phyloP scores from a whole-genome alignment of 1,284 basidiomycete genomes.

The Ganoderma meredithae region DNA sequence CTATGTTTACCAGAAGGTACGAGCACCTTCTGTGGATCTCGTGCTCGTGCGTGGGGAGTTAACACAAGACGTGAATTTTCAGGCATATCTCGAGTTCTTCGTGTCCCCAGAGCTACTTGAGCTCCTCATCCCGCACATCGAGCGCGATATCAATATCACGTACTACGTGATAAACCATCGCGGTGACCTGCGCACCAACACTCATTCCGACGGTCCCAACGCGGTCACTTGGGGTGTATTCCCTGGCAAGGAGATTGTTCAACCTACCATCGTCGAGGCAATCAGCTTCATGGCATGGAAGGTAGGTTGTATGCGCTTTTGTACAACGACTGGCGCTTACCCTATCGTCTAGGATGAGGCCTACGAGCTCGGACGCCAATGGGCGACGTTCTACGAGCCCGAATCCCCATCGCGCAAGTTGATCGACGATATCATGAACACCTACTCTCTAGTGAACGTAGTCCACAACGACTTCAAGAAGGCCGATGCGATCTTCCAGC shows the following conservation, averaged over 20 bases:
- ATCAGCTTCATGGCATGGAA: constrained; percentile 99
- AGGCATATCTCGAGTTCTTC: constrained; percentile 94
- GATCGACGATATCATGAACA: constrained; percentile 83
- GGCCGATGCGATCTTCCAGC: constrained; percentile 84
- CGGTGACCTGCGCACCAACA: constrained; percentile 95
- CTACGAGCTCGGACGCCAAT: constrained; percentile 93
- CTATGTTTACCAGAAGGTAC: constrained; percentile 96
- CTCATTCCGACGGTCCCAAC: constrained; percentile 91
- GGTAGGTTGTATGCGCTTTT: constrained; percentile 50
- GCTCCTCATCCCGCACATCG: constrained; percentile 84
- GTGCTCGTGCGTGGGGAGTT: constrained; percentile 6
- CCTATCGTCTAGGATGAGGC: constrained; percentile 82
- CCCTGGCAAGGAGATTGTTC: constrained; percentile 97
- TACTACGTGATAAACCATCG: constrained; percentile 96
- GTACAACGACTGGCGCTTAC: constrained; percentile 4
- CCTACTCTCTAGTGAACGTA: constrained; percentile 92
- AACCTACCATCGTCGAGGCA: constrained; percentile 98
- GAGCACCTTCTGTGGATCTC: constrained; percentile 25
- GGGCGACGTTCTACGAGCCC: constrained; percentile 90
- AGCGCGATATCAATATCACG: constrained; percentile 89
- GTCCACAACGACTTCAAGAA: constrained; percentile 97
- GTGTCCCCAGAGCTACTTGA: constrained; percentile 64
- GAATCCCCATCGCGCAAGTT: constrained; percentile 80
- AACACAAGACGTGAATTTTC: constrained; percentile 6
- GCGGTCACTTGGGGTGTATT: constrained; percentile 99